A percentile compares a stretch with the other conserved stretches of the same genome.
These are phyloP conservation scores for Pichia sp. DNA, from an alignment of 1,139 yeast species.

Conservation along the genomic window DNA sequence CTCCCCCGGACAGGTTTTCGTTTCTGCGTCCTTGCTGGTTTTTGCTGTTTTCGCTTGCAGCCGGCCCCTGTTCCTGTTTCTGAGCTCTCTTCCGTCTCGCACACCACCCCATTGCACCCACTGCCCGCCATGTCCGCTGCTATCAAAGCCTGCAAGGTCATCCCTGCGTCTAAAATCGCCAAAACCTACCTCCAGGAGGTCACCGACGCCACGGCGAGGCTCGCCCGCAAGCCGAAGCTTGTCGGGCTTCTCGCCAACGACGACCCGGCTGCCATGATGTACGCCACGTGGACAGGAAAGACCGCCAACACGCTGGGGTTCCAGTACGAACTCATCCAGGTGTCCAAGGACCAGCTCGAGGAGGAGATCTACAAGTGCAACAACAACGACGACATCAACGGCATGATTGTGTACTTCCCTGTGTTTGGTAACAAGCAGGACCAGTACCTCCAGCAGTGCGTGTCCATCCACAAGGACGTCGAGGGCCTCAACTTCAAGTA, in stretches of 20 bases:
- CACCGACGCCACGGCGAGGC: conserved; percentile 47
- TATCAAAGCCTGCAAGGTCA: conserved; percentile 47
- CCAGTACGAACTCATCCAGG: conserved; percentile 68
- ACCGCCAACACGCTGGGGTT: conserved; percentile 86
- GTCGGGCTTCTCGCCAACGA: conserved; percentile 89
- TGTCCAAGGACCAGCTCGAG: conserved; percentile 76
- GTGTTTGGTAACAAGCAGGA: conserved; percentile 95
- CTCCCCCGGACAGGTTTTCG: no score
- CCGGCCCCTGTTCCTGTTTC: no score
- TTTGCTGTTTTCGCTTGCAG: no score
- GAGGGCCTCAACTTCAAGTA: conserved; percentile 91
- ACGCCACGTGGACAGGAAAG: conserved; percentile 94
- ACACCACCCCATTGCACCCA: no score
- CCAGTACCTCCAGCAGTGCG: conserved; percentile 89
- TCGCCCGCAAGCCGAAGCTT: conserved; percentile 59
- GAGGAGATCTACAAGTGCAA: conserved; percentile 80
- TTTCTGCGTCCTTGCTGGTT: no score
- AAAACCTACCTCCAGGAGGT: conserved; percentile 77
- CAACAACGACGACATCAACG: conserved; percentile 69
- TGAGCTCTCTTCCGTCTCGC: no score
- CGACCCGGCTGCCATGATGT: conserved; percentile 94
- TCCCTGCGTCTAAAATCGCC: conserved; percentile 83
- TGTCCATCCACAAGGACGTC: conserved; percentile 83
- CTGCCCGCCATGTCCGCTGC: conserved; percentile 7
- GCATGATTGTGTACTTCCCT: conserved; percentile 96